Conservation (phyloP, 2,329 filamentous ascomycete genomes). For the Sclerotinia minor region DNA sequence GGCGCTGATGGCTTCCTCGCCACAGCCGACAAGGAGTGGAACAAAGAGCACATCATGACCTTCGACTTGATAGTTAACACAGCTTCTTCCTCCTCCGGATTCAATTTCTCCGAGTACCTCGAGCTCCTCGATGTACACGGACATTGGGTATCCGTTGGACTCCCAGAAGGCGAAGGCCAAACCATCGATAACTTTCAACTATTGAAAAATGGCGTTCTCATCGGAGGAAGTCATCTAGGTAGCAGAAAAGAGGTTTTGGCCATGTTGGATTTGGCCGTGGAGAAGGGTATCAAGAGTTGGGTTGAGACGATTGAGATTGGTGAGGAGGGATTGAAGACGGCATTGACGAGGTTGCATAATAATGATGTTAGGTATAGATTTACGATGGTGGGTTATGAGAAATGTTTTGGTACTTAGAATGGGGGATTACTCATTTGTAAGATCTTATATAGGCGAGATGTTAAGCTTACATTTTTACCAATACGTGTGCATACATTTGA, state of each 20-base stretch:
- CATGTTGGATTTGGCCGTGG: constrained; percentile 70
- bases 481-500: not conserved
- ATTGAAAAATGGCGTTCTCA: constrained; percentile 70
- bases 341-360: constrained; percentile 66
- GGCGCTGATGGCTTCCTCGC: constrained; percentile 62
- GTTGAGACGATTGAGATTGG: constrained; percentile 73
- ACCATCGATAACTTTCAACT: constrained; percentile 73
- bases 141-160: constrained; percentile 75
- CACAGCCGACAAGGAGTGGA: constrained; percentile 59
- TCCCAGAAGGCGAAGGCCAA: constrained; percentile 75
- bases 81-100: constrained; percentile 65
- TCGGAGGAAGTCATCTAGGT: constrained; percentile 70
- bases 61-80: constrained; percentile 79
- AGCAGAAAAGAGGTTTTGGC: constrained; percentile 67
- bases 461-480: not conserved
- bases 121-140: constrained; percentile 79
- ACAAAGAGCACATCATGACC: constrained; percentile 56
- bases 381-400: constrained; percentile 67
- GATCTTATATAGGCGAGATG: not conserved
- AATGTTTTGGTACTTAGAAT: constrained; percentile 53
- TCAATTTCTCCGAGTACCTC: constrained; percentile 71
- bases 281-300: constrained; percentile 70
- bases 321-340: constrained; percentile 66
- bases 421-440: not conserved
- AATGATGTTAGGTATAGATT: constrained; percentile 74